Evolutionary conservation across 192 early-diverging fungal species (phyloP), one percentile per base, ranked within the genome.

Genomic region (Cladochytrium replicatum): DNA sequence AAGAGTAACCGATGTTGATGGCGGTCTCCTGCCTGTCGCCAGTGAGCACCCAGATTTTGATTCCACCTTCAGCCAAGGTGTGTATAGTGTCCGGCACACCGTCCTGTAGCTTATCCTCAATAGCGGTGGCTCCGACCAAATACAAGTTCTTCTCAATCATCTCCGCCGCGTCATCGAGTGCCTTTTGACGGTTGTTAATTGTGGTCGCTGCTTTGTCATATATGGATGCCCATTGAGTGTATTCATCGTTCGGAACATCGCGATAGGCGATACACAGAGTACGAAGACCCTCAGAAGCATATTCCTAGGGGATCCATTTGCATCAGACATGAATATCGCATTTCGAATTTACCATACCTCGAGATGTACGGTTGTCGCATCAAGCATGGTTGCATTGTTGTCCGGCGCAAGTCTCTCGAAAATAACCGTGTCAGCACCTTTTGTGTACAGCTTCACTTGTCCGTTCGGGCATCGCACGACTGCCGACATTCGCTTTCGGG

Each of bases 1-100:
- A 95, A 29, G 83, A 85, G 60, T 92, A 95, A n/a, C 93, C 95
- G 66, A 99, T 97, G 66, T 99, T 97, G 70, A 99, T 95, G 11
- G 95, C 95, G 1, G 95, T 99, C 66, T 99, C 95, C 60, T 97
- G 93, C 31, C 92, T 66, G 67, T 99, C 95, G 29, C 95, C 95
- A 2, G 95, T 99, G 43, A 99, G 64, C 4, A 99, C 92, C 93
- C 93, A 97, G 42, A 97, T 78, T 57, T 92, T 91, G 62, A 98
- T 95, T 7, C 91, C 91, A 0, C 90, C 95, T 62, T 89, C 82
- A 47, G 88, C 86, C 28, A 99, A 69, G 1, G 95, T 97, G 59
- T 85, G 81, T 45, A 99, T 99, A 0, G 95, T 88, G 55, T 97
- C 89, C 21, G 95, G 95, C 9, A 99, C 95, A 50, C 89, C 91